Evolutionary conservation across 2,329 filamentous ascomycete species (phyloP).

Genomic region (Fonsecaea erecta): DNA sequence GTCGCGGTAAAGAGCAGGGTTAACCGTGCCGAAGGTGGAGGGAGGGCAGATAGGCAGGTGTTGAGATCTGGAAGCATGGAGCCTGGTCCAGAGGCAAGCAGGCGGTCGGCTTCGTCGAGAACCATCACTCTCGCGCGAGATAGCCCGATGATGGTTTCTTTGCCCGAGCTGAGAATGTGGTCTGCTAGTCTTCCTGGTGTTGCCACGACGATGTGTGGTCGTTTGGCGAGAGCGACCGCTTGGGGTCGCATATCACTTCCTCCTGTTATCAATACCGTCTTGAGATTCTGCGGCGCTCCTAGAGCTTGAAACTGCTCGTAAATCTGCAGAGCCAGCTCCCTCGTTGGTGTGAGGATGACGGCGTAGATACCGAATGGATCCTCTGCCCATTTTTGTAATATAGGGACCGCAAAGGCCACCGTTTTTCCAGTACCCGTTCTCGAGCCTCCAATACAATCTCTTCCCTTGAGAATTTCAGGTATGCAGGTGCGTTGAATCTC

Average conservation of each 20-base stretch:
- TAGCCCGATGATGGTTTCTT: slow-evolving; percentile 85
- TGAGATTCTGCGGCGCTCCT: slow-evolving; percentile 82
- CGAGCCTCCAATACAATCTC: slow-evolving; percentile 93
- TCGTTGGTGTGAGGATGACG: slow-evolving; percentile 84
- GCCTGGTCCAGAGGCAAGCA: slow-evolving; percentile 74
- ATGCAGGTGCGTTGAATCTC: slow-evolving; percentile 93
- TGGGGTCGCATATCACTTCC: slow-evolving; percentile 91
- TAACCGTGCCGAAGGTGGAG: slow-evolving; percentile 77
- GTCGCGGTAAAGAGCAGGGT: slow-evolving; percentile 96
- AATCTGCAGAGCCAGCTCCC: slow-evolving; percentile 92
- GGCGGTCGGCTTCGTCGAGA: slow-evolving; percentile 91
- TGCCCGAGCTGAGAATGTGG: slow-evolving; percentile 87
- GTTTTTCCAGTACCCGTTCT: slow-evolving; percentile 97
- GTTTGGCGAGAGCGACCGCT: slow-evolving; percentile 77
- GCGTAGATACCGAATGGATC: slow-evolving; percentile 92
- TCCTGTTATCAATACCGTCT: slow-evolving; percentile 86
- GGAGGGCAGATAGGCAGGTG: slow-evolving; percentile 81
- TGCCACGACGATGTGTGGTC: slow-evolving; percentile 91
- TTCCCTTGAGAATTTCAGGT: slow-evolving; percentile 85
- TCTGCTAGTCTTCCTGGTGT: slow-evolving; percentile 92
- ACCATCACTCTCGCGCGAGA: slow-evolving; percentile 82
- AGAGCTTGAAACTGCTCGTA: slow-evolving; percentile 96
- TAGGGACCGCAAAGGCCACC: slow-evolving; percentile 90
- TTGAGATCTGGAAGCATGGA: slow-evolving; percentile 96
- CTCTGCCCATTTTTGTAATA: slow-evolving; percentile 89